Percentiles rank a stretch among this genome's conserved stretches.
These are phyloP conservation scores for Leccinum subtestaceum DNA, from an alignment of 768 basidiomycete genomes.

Conservation along the genomic window DNA sequence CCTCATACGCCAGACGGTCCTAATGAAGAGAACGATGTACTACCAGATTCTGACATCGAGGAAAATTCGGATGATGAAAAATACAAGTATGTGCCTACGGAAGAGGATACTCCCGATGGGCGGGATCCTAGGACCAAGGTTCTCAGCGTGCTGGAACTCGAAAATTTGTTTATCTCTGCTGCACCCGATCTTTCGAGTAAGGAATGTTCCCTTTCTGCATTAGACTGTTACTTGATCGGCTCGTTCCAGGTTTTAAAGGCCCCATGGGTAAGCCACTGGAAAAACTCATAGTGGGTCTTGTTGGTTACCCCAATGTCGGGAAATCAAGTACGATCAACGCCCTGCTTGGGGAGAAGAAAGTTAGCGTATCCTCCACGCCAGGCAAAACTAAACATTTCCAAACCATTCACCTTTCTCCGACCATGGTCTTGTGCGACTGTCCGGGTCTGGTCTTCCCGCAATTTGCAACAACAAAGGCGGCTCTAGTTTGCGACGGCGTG, in stretches of 20 bases:
- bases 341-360: constrained; percentile 92
- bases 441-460: constrained; percentile 98
- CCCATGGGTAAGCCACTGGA: constrained; percentile 52
- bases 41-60: constrained; percentile 28
- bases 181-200: constrained; percentile 72
- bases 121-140: constrained; percentile 71
- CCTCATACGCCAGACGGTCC: constrained; percentile 27
- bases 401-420: constrained; percentile 89
- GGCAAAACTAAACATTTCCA: constrained; percentile 99
- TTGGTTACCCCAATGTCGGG: constrained; percentile 98
- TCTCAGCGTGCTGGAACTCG: constrained; percentile 82
- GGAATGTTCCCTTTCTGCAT: constrained; percentile 22
- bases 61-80: constrained; percentile 36
- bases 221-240: constrained; percentile 1
- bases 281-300: constrained; percentile 81
- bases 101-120: constrained; percentile 49
- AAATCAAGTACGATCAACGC: constrained; percentile 99
- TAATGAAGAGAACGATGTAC: constrained; percentile 29
- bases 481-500: constrained; percentile 94
- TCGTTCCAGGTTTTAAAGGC: constrained; percentile 57
- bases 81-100: constrained; percentile 50
- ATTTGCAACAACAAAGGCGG: constrained; percentile 95
- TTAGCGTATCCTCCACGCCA: constrained; percentile 96
- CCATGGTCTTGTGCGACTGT: constrained; percentile 91
- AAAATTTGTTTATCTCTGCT: constrained; percentile 68